A percentile compares a stretch with the other conserved stretches of the same genome.
phyloP scores from a whole-genome alignment of 306 rosid genomes.

The Quillaja saponaria region DNA sequence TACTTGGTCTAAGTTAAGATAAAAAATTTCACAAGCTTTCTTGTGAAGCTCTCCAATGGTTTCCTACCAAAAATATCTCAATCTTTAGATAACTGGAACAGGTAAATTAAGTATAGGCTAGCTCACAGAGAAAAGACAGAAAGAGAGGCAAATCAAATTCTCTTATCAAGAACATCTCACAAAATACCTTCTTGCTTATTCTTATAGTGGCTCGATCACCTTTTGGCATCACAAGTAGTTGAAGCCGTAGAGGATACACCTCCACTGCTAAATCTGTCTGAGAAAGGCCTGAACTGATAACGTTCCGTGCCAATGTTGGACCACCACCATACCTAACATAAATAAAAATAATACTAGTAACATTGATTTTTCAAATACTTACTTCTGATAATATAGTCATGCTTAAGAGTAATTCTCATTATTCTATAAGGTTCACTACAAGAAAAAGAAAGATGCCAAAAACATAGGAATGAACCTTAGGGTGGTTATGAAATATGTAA shows the following conservation, averaged over 20 bases:
- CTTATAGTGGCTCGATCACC: conserved; percentile 67
- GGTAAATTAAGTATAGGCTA: conserved; percentile 20
- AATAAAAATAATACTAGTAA: too few relatives aligned
- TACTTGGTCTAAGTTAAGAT: conserved; percentile 85
- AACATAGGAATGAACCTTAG: neutral
- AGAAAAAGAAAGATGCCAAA: neutral
- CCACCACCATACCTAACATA: conserved; percentile 95
- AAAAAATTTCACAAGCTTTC: conserved; percentile 86
- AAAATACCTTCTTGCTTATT: conserved; percentile 94
- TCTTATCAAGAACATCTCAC: conserved; percentile 32
- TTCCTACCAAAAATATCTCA: conserved; percentile 70
- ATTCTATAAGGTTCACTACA: neutral
- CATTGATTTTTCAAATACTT: conserved; percentile 11
- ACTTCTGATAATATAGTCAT: neutral
- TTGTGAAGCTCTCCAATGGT: conserved; percentile 88
- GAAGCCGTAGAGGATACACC: conserved; percentile 96
- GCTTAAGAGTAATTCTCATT: neutral
- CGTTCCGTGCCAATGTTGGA: conserved; percentile 80
- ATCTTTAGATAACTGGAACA: conserved; percentile 32
- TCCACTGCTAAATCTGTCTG: conserved; percentile 87
- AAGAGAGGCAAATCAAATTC: conserved; percentile 26
- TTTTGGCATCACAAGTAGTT: conserved; percentile 74
- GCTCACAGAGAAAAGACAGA: conserved; percentile 20
- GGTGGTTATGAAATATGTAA: too few relatives aligned
- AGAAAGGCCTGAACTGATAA: conserved; percentile 83